Evolutionary conservation across 305 asterid species (phyloP), one percentile per base, ranked within the genome.

Genomic region (Fraxinus paxiana): DNA sequence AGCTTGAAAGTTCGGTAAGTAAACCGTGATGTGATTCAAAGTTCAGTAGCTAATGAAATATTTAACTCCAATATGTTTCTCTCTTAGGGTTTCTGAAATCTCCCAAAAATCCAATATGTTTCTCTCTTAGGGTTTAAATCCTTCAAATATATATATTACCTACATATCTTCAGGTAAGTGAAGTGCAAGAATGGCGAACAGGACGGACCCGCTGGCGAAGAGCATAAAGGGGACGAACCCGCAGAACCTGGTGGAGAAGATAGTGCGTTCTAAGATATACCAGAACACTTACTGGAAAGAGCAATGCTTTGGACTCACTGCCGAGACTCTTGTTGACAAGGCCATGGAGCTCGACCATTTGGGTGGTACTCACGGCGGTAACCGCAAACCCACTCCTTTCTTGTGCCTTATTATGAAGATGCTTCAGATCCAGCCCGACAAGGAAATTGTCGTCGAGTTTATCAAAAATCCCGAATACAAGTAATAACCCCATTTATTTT

Each of bases 351-450:
- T 96, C 74, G 97, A 96, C 86, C 99, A 96, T 86, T 87, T 96
- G 77, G 99, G 99, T 77, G 98, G 98, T n/a, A 88, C 99, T 67
- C 82, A 61, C 81, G 97, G 95, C 5, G 99, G 99, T 38, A 94
- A 76, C 82, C 91, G 98, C 17, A 94, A 88, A 70, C 98, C 99
- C 71, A 87, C 97, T 38, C 98, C 98, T 35, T 95, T 96, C 84
- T 89, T 94, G 87, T 92, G 98, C 80, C 97, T 96, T 12, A 91
- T 96, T 65, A 89, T 88, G 90, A 92, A 94, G 89, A 96, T 94
- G 99, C 99, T 94, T 80, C 99, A 94, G 91, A 96, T 96, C 85
- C 99, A 96, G 81, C 98, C 99, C 15, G 99, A 96, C 80, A 96
- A 94, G 84, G 98, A 96, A 77, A 96, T 96, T 70, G 99, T 94